A percentile compares a stretch with the other conserved stretches of the same genome.
phyloP scores from a whole-genome alignment of 805 yeast genomes.

The Barnettozyma vustinii region DNA sequence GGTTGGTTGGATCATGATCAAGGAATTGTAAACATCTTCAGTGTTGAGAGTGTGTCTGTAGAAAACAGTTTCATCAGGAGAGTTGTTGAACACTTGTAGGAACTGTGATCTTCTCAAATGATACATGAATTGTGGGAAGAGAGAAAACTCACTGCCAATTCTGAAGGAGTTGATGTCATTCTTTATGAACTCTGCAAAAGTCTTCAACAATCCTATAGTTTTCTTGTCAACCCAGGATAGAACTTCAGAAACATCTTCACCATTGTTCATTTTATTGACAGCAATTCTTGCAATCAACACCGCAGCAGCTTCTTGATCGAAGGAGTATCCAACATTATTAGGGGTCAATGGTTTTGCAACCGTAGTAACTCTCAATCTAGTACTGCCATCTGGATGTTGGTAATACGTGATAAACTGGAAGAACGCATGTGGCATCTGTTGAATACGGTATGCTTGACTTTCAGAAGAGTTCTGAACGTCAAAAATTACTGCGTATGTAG shows the following conservation, averaged over 20 bases:
- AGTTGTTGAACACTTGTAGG: slow-evolving; percentile 59
- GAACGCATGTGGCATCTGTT: slow-evolving; percentile 26
- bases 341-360: slow-evolving; percentile 40
- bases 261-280: slow-evolving; percentile 27
- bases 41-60: slow-evolving; percentile 56
- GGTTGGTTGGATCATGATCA: slow-evolving; percentile 68
- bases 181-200: slow-evolving; percentile 43
- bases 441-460: slow-evolving; percentile 7
- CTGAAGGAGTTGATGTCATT: slow-evolving; percentile 45
- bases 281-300: slow-evolving; percentile 55
- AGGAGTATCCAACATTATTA: slow-evolving; percentile 39
- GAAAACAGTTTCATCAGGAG: slow-evolving; percentile 69
- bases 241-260: slow-evolving; percentile 33
- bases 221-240: slow-evolving; percentile 45
- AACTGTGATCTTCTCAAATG: slow-evolving; percentile 64
- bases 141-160: slow-evolving; percentile 42
- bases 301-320: slow-evolving; percentile 68
- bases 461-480: slow-evolving; percentile 34
- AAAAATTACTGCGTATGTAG: slow-evolving; percentile 53
- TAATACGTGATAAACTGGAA: slow-evolving; percentile 56
- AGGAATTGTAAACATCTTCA: slow-evolving; percentile 55
- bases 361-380: slow-evolving; percentile 58
- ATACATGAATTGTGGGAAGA: slow-evolving; percentile 63
- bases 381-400: slow-evolving; percentile 55
- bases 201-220: slow-evolving; percentile 41